These are phyloP conservation scores for Botryococcus braunii DNA, from an alignment of 163 green algal species.

Conservation along the genomic window DNA sequence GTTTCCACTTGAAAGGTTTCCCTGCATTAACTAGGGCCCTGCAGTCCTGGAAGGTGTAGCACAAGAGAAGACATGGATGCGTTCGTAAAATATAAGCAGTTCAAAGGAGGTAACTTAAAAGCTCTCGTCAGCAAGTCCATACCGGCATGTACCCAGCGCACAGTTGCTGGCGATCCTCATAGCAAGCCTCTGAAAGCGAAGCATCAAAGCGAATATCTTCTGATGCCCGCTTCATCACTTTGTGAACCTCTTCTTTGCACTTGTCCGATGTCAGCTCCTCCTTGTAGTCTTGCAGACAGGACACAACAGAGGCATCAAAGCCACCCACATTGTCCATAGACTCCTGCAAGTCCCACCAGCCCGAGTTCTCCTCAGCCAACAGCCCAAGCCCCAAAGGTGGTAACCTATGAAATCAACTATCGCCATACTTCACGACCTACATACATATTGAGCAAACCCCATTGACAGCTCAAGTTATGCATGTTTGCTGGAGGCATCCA, in stretches of 20 bases:
- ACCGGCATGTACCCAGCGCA: conserved; percentile 55
- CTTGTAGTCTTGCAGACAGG: conserved; percentile 48
- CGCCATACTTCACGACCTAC: too few species aligned
- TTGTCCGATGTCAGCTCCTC: conserved; percentile 55
- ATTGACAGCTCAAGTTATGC: too few species aligned
- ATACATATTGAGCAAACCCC: too few species aligned
- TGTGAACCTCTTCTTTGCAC: conserved; percentile 59
- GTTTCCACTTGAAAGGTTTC: neutral
- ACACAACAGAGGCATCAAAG: conserved; percentile 20
- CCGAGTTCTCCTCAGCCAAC: too few species aligned
- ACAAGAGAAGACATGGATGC: neutral
- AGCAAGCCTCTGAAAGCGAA: conserved; percentile 65
- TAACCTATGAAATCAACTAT: too few species aligned
- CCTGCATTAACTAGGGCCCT: neutral
- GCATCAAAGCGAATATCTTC: conserved; percentile 81
- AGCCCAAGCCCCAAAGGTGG: too few species aligned
- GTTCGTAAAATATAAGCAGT: too few species aligned
- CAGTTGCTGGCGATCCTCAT: conserved; percentile 46
- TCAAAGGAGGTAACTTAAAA: too few species aligned
- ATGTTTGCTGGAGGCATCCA: too few species aligned
- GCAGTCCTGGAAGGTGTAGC: neutral
- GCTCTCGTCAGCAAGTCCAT: neutral
- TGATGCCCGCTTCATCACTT: conserved; percentile 44
- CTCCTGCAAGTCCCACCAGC: too few species aligned
- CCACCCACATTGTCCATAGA: conserved; percentile 23